Base-by-base conservation (phyloP, 768 basidiomycete species). In the Hemileccinum rubropunctum region DNA sequence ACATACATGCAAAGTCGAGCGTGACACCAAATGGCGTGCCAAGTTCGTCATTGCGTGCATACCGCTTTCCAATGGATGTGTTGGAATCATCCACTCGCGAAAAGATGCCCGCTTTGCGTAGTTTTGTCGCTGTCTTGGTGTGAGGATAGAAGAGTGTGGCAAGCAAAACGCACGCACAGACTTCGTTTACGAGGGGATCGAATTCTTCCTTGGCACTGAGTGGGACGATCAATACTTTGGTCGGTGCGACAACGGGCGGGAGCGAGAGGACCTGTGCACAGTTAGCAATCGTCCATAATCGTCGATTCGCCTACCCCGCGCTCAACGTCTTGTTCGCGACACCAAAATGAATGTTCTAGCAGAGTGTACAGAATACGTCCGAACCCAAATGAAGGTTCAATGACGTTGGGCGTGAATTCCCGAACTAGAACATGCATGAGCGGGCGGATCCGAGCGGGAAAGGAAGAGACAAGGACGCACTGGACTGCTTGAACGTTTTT, bases 21-120 rank as follows among this genome's bases (percentile, higher is more conserved):
- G 97, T 99, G 50, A 95, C 78, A 43, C 95, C 97, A 69, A 88
- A 99, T 2, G 97, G 97, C 27, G 97, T 98, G 56, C 97, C 97
- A 39, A 99, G 80, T 72, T 98, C 97, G 71, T 99, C 97, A 71
- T 98, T 99, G 51, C 97, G 83, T 12, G 97, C 84, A 71, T 98
- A 98, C 13, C 95, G 92, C 73, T 91, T 95, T 36, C 97, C 97
- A 63, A 98, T 98, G 8, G 91, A 87, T 30, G 88, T 85, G 59
- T 87, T 90, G 20, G 95, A 98, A 66, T 98, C 95, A 67, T 98
- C 97, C 3, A 98, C 95, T 45, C 94, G 82, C 42, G 91, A 86
- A 65, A 93, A 91, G 46, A 98, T 80, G 53, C 97, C 95, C 8
- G 86, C 87, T 63, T 79, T 79, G 57, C 97, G 87, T 63, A 98